A percentile compares a stretch with the other conserved stretches of the same genome.
Evolutionary conservation across 2,329 filamentous ascomycete genomes (phyloP).

Genomic region (Pyricularia grisea): DNA sequence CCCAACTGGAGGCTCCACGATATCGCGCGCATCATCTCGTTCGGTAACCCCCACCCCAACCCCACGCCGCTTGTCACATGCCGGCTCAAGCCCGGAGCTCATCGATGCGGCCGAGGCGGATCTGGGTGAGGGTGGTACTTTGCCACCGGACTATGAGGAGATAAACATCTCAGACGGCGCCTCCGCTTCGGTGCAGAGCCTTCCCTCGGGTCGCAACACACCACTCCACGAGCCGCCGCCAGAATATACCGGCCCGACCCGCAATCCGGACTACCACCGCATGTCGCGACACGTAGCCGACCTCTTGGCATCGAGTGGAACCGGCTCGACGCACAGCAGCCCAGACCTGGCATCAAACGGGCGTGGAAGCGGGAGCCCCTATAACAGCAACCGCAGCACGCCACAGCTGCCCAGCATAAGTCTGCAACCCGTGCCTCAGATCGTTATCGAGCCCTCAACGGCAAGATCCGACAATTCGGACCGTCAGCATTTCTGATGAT

Average conservation of each 20-base stretch:
- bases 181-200: slow-evolving; percentile 12
- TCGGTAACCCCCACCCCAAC: not conserved
- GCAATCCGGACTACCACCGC: slow-evolving; percentile 16
- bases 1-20: slow-evolving; percentile 12
- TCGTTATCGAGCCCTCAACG: slow-evolving; percentile 47
- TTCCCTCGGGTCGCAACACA: slow-evolving; percentile 17
- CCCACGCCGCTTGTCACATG: slow-evolving; percentile 14
- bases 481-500: not conserved
- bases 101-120: slow-evolving; percentile 35
- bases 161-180: slow-evolving; percentile 8
- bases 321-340: not conserved
- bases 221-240: slow-evolving; percentile 41
- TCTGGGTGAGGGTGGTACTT: slow-evolving; percentile 31
- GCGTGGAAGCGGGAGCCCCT: slow-evolving; percentile 9
- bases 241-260: slow-evolving; percentile 33
- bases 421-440: slow-evolving; percentile 41
- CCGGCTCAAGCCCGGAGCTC: slow-evolving; percentile 43
- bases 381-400: slow-evolving; percentile 26
- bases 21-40: slow-evolving; percentile 6
- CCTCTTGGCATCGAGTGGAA: slow-evolving; percentile 12
- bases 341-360: not conserved
- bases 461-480: slow-evolving; percentile 19
- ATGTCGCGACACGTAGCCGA: slow-evolving; percentile 23
- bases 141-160: slow-evolving; percentile 37
- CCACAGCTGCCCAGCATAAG: slow-evolving; percentile 45